Evolutionary conservation across 768 basidiomycete species (phyloP).

Genomic region (Myochromella boudieri): DNA sequence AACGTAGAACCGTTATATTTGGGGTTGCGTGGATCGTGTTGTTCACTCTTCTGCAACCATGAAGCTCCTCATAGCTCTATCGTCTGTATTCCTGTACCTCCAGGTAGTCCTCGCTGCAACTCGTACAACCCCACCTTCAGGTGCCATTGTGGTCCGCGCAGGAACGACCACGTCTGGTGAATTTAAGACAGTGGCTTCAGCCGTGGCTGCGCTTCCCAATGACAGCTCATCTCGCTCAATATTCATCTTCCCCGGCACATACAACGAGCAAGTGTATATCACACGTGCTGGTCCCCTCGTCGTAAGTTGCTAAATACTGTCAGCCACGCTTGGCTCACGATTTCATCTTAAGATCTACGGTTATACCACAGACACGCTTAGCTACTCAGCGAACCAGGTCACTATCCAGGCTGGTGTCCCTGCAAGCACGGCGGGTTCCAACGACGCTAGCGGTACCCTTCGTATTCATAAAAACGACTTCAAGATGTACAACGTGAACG

Average conservation of each 20-base stretch:
- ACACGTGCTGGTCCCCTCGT: constrained; percentile 34
- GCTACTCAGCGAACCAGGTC: constrained; percentile 39
- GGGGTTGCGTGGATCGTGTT: not conserved
- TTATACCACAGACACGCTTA: constrained; percentile 39
- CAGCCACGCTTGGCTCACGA: not conserved
- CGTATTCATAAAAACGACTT: constrained; percentile 49
- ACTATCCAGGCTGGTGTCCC: constrained; percentile 36
- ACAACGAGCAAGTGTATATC: constrained; percentile 44
- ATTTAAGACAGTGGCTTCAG: constrained; percentile 38
- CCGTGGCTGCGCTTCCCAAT: constrained; percentile 41
- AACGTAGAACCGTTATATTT: too few relatives aligned
- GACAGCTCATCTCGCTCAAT: constrained; percentile 37
- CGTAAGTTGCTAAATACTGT: not conserved
- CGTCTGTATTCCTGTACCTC: constrained; percentile 1
- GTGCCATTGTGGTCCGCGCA: constrained; percentile 40
- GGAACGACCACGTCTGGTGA: constrained; percentile 39
- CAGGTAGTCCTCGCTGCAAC: constrained; percentile 27
- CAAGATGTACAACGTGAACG: constrained; percentile 49
- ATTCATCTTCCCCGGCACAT: constrained; percentile 50
- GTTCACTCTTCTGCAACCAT: not conserved
- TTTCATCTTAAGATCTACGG: constrained; percentile 38
- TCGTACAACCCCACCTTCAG: constrained; percentile 41
- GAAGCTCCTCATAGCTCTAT: not conserved
- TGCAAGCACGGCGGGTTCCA: constrained; percentile 36
- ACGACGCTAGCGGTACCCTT: constrained; percentile 49